A percentile compares a stretch with the other conserved stretches of the same genome.
phyloP scores from a whole-genome alignment of 2,329 filamentous ascomycete genomes.

The Neofusicoccum laricinum region DNA sequence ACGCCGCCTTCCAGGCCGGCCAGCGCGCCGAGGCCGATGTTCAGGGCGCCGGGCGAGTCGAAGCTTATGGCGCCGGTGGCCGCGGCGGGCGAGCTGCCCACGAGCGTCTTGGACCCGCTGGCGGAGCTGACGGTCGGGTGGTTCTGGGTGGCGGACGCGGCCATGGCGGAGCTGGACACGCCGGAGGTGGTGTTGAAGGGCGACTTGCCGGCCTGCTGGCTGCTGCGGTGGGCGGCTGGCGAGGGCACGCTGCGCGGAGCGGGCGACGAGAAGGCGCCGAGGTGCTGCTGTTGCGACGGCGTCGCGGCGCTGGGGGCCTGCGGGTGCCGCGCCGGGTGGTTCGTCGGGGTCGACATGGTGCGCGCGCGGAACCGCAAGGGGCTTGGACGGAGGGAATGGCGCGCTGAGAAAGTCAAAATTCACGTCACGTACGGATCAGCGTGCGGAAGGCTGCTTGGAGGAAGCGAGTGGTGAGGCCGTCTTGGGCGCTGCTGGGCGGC shows the following conservation, averaged over 20 bases:
- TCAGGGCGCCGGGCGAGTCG: slow-evolving; percentile 35
- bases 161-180: background rate
- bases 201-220: slow-evolving; percentile 34
- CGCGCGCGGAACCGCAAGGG: background rate
- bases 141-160: slow-evolving; percentile 15
- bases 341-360: slow-evolving; percentile 14
- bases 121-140: slow-evolving; percentile 19
- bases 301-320: slow-evolving; percentile 3
- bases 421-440: slow-evolving; percentile 1
- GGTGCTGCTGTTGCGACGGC: slow-evolving; percentile 29
- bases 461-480: background rate
- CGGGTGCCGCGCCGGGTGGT: slow-evolving; percentile 11
- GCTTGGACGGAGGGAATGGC: background rate
- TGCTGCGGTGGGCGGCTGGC: slow-evolving; percentile 25
- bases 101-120: slow-evolving; percentile 13
- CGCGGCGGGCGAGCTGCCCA: slow-evolving; percentile 22
- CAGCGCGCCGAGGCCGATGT: slow-evolving; percentile 36
- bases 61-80: slow-evolving; percentile 32
- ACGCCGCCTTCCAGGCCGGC: slow-evolving; percentile 40
- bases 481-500: background rate
- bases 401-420: background rate
- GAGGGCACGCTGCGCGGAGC: slow-evolving; percentile 40
- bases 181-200: slow-evolving; percentile 26
- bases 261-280: slow-evolving; percentile 38
- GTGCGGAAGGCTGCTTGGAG: background rate